Base-by-base conservation (phyloP, 2,329 filamentous ascomycete genomes). In the Phyllosticta paracitricarpa region DNA sequence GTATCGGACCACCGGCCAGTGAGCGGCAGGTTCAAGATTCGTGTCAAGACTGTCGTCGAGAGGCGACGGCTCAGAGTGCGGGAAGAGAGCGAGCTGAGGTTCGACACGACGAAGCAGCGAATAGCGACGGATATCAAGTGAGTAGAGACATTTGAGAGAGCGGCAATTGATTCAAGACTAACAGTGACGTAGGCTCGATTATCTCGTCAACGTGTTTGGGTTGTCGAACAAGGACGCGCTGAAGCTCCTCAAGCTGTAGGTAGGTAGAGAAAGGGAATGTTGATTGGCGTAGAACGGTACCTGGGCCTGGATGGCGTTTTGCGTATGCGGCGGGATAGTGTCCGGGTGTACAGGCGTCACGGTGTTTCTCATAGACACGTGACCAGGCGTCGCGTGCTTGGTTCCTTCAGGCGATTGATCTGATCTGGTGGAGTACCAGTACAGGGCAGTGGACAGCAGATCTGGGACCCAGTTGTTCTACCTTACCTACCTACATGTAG, bases 1-100 rank as follows among this genome's bases (percentile, higher is more conserved):
- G 89, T 93, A 4, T 96, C 90, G 33, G 94, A 99, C 72, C 94
- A 99, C 75, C 82, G 94, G 65, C 94, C 94, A 9, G 94, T 99
- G 30, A 96, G 88, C 64, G 94, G 89, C 1, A 79, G 80, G 40
- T 96, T 99, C 76, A 85, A 84, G 70, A 83, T 97, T 59, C 84
- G 89, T 58, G 82, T 97, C 63, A 99, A 97, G 79, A 89, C 84
- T 19, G 86, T 97, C 35, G 82, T 87, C 63, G 80, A 84, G 5
- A 82, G 84, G 68, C 82, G 84, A 70, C 82, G 90, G 64, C 83
- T 82, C 0, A 73, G 77, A 28, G 82, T 84, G 17, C 90, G 87
- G 86, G 87, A 89, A 68, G 82, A 85, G 67, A 89, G 88, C 70
- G 85, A 90, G 72, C 80, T 87, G 66, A 82, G 85, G 64, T 93